Evolutionary conservation across 371 early-diverging fungal species (phyloP).

Genomic region (Mucor velutinosus): DNA sequence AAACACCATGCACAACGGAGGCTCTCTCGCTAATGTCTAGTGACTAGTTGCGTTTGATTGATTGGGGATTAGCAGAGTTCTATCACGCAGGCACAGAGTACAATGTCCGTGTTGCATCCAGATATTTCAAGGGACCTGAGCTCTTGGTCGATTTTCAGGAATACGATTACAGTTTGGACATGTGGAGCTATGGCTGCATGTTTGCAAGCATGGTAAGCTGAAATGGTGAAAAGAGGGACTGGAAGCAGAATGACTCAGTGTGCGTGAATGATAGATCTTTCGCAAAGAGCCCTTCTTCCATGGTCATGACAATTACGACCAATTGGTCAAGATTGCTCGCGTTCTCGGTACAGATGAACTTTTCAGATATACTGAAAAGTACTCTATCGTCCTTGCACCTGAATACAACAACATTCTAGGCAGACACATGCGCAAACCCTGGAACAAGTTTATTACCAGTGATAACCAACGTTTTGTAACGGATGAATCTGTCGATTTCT

Average conservation of each 20-base stretch:
- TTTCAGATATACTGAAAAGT: constrained; percentile 91
- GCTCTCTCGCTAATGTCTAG: neutral
- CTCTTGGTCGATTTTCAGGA: constrained; percentile 96
- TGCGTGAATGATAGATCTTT: constrained; percentile 67
- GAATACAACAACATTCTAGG: constrained; percentile 88
- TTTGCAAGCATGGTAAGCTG: constrained; percentile 87
- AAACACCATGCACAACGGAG: neutral
- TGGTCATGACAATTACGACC: constrained; percentile 98
- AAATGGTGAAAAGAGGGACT: neutral
- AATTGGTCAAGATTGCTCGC: constrained; percentile 97
- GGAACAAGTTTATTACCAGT: constrained; percentile 87
- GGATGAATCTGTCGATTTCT: constrained; percentile 91
- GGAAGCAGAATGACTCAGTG: neutral
- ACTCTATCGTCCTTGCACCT: constrained; percentile 86
- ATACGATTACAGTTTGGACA: constrained; percentile 98
- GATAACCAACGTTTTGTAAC: constrained; percentile 89
- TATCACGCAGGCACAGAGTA: constrained; percentile 98
- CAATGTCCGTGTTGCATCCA: constrained; percentile 98
- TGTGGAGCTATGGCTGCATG: constrained; percentile 99
- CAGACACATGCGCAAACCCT: constrained; percentile 90
- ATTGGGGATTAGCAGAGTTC: constrained; percentile 99
- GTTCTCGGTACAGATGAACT: constrained; percentile 96
- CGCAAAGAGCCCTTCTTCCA: constrained; percentile 99
- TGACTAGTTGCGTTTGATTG: constrained; percentile 89
- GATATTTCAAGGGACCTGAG: constrained; percentile 99